Conservation (phyloP, 2,329 filamentous ascomycete genomes). For the Microsporum audouinii region DNA sequence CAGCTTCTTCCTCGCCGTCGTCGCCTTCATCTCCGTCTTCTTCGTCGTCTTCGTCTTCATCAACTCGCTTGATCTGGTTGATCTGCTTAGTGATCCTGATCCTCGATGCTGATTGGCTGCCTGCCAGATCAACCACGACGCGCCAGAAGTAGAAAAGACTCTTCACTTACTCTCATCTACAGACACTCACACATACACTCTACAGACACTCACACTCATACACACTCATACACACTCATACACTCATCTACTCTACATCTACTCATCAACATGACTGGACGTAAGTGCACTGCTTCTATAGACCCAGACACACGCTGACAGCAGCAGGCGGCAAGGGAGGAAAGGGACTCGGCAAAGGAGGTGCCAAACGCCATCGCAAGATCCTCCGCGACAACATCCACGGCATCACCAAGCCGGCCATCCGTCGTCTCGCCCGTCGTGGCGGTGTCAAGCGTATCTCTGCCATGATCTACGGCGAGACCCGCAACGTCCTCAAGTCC, state of each 20-base stretch:
- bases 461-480: conserved; percentile 83
- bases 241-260: conserved; percentile 16
- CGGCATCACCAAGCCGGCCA: conserved; percentile 97
- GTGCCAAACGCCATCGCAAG: conserved; percentile 98
- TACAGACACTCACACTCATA: conserved; percentile 13
- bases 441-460: conserved; percentile 99
- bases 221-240: background rate
- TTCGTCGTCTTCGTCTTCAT: conserved; percentile 3
- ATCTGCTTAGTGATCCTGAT: conserved; percentile 15
- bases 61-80: conserved; percentile 3
- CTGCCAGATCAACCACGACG: conserved; percentile 5
- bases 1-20: background rate
- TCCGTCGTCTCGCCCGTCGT: conserved; percentile 96
- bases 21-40: background rate
- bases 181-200: conserved; percentile 16
- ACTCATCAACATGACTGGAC: conserved; percentile 47
- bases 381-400: conserved; percentile 99
- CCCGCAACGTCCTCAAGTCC: conserved; percentile 69
- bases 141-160: background rate
- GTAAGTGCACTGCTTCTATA: conserved; percentile 33
- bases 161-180: too few relatives aligned
- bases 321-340: conserved; percentile 76
- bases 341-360: conserved; percentile 96
- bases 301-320: conserved; percentile 12
- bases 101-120: conserved; percentile 28